Percentiles rank a stretch among this genome's conserved stretches.
Conservation (phyloP, 805 yeast species). For the Spathaspora passalidarum region DNA sequence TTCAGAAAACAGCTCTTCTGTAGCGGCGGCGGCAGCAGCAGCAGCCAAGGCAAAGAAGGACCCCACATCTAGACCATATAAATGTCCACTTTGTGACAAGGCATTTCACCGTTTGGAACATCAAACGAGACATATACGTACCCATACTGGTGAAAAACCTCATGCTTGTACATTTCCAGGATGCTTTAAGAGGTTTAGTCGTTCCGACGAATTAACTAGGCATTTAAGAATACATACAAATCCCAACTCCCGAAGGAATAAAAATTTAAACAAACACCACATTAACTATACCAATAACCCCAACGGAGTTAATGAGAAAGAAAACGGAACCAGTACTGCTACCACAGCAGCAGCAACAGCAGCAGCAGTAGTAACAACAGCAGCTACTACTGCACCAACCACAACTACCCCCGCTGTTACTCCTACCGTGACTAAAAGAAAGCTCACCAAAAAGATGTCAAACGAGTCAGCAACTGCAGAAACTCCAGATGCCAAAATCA, state of each 20-base stretch:
- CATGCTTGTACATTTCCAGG: constrained; percentile 73
- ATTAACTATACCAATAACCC: constrained; percentile 4
- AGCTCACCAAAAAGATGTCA: not conserved
- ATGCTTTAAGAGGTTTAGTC: constrained; percentile 62
- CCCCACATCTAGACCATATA: constrained; percentile 51
- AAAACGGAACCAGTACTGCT: not conserved
- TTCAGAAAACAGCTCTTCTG: not conserved
- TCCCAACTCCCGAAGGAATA: constrained; percentile 63
- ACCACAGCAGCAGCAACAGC: too few species aligned
- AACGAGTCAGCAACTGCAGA: not conserved
- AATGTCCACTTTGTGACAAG: constrained; percentile 70
- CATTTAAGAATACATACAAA: constrained; percentile 72
- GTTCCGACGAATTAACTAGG: constrained; percentile 73
- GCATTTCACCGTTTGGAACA: constrained; percentile 77
- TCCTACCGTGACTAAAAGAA: not conserved
- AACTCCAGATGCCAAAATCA: not conserved
- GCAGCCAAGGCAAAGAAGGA: constrained; percentile 18
- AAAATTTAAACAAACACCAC: constrained; percentile 27
- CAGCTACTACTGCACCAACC: not conserved
- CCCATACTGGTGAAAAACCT: constrained; percentile 82
- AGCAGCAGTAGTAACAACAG: not conserved
- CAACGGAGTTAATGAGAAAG: not conserved
- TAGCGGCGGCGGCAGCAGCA: not conserved
- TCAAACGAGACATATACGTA: constrained; percentile 74
- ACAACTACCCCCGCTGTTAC: not conserved